Evolutionary conservation across 148 eudicot species (phyloP).

Genomic region (Vaccinium myrtillus): DNA sequence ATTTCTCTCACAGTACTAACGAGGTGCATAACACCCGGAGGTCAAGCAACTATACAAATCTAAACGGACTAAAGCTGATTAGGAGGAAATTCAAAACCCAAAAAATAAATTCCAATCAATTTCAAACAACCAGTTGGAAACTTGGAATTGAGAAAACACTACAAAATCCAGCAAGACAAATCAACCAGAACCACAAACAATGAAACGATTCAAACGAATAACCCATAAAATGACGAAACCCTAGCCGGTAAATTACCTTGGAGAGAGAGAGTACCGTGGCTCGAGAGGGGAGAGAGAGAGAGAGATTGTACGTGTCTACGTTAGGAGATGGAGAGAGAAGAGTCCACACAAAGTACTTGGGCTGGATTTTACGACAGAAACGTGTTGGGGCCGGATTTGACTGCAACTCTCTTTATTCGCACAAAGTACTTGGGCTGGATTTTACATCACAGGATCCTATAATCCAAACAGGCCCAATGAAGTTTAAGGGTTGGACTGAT

Average conservation of each 20-base stretch:
- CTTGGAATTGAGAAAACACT: background rate
- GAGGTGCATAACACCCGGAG: background rate
- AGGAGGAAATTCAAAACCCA: background rate
- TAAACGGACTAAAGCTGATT: background rate
- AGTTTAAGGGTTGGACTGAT: too few relatives aligned
- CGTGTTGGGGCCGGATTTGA: background rate
- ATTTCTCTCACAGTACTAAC: background rate
- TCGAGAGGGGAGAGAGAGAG: too few relatives aligned
- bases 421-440: too few relatives aligned
- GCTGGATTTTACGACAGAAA: background rate
- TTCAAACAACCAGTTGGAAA: background rate
- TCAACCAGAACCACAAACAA: background rate
- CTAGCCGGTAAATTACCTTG: background rate
- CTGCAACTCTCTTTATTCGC: too few relatives aligned
- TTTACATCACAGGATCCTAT: too few relatives aligned
- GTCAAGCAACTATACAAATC: background rate
- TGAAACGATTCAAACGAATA: background rate
- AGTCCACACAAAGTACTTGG: background rate
- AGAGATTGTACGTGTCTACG: background rate
- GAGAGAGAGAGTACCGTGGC: background rate
- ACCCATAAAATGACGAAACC: background rate
- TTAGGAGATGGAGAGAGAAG: background rate
- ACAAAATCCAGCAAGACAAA: background rate
- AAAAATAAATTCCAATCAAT: background rate
- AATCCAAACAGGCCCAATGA: too few relatives aligned